Conservation (phyloP, 129 eudicot genomes). For the Smallanthus sonchifolius region DNA sequence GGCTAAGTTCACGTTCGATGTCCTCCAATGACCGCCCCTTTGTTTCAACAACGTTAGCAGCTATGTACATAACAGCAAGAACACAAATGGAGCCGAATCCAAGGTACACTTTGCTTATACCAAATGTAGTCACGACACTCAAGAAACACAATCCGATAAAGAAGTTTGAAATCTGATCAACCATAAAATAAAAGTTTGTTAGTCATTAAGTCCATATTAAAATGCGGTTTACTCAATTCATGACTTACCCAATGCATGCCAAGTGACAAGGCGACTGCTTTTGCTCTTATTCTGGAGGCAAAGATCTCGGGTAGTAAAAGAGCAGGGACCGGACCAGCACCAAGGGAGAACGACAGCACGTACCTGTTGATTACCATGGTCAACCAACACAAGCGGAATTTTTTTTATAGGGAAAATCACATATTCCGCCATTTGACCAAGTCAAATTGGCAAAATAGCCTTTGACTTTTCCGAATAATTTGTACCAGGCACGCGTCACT, state of each 20-base stretch:
- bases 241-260: conserved; percentile 95
- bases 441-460: no score
- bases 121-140: conserved; percentile 74
- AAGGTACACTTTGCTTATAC: conserved; percentile 87
- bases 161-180: conserved; percentile 72
- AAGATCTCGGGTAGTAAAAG: conserved; percentile 94
- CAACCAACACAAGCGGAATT: background rate
- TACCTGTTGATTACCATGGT: conserved; percentile 43
- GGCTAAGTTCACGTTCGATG: conserved; percentile 73
- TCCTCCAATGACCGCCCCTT: conserved; percentile 96
- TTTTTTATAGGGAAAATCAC: background rate
- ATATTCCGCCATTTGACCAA: no score
- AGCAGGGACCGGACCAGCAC: conserved; percentile 99
- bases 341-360: conserved; percentile 88
- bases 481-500: no score
- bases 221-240: background rate
- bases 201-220: conserved; percentile 1
- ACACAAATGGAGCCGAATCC: conserved; percentile 73
- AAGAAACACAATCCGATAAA: conserved; percentile 91
- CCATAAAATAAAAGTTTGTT: conserved; percentile 1
- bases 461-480: no score
- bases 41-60: conserved; percentile 87
- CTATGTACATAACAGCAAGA: conserved; percentile 71
- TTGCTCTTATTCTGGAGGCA: conserved; percentile 94
- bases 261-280: conserved; percentile 90